A percentile compares a stretch with the other conserved stretches of the same genome.
Conservation (phyloP, 805 yeast genomes). For the Saccharomycopsis sp. region DNA sequence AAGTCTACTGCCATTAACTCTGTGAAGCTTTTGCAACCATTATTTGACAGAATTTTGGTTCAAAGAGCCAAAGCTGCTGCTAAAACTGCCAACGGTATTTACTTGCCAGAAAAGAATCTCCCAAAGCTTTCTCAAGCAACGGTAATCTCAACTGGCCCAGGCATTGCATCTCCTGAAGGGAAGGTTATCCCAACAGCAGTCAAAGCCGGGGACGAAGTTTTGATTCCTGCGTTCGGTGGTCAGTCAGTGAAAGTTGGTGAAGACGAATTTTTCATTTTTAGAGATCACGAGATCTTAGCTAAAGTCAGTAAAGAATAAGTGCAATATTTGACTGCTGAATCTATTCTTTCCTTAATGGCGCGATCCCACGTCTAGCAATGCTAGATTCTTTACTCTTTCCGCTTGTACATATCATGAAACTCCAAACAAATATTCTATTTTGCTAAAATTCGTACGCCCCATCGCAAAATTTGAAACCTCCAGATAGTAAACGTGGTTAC, state of each 20-base stretch:
- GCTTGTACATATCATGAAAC: no score
- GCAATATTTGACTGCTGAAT: no score
- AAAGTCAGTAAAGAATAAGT: slow-evolving; percentile 58
- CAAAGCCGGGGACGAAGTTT: slow-evolving; percentile 82
- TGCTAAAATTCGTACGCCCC: no score
- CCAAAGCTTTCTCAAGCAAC: slow-evolving; percentile 87
- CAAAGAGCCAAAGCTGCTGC: slow-evolving; percentile 88
- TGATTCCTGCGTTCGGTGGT: slow-evolving; percentile 93
- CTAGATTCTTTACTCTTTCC: no score
- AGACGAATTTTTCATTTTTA: slow-evolving; percentile 67
- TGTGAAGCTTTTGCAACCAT: slow-evolving; percentile 81
- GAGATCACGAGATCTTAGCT: slow-evolving; percentile 92
- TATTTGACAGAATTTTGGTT: slow-evolving; percentile 90
- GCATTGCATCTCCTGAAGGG: slow-evolving; percentile 70
- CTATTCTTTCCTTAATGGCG: no score
- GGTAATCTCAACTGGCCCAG: slow-evolving; percentile 94
- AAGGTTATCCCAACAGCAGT: slow-evolving; percentile 65
- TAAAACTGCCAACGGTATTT: slow-evolving; percentile 85
- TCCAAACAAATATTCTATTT: no score
- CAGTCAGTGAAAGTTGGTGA: slow-evolving; percentile 78
- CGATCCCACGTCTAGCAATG: no score
- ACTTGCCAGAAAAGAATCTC: slow-evolving; percentile 91
- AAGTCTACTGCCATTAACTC: slow-evolving; percentile 62
- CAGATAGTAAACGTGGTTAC: no score
- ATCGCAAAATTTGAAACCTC: no score